These are phyloP conservation scores for Asterophora lycoperdoides DNA, from an alignment of 768 basidiomycete species.

Conservation along the genomic window DNA sequence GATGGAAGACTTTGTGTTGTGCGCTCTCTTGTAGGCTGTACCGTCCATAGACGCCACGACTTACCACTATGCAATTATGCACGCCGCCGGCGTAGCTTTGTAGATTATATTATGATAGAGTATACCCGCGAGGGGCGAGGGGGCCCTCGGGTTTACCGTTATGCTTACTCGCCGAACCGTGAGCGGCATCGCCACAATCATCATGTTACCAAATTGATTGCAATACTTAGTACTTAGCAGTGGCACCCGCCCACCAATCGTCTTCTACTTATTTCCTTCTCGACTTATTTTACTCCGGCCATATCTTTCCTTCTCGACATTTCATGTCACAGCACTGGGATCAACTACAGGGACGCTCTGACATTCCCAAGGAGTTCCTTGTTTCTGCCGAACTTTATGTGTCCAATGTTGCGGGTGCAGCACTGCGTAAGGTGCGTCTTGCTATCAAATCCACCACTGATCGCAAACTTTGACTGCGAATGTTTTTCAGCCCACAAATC, in stretches of 20 bases:
- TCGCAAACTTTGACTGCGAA: constrained; percentile 9
- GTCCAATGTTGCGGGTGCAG: constrained; percentile 44
- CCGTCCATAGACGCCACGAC: no score
- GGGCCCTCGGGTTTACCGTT: no score
- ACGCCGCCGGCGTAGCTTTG: no score
- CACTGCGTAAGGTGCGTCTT: constrained; percentile 52
- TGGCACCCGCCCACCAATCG: neutral
- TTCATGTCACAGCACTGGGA: constrained; percentile 34
- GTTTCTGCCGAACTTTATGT: constrained; percentile 62
- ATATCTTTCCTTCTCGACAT: neutral
- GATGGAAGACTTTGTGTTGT: no score
- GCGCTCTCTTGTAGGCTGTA: no score
- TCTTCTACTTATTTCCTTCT: neutral
- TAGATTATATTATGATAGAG: no score
- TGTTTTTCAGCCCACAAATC: constrained; percentile 34
- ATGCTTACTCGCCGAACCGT: no score
- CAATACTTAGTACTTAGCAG: no score
- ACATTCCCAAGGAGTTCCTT: constrained; percentile 46
- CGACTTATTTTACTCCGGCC: no score
- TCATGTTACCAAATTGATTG: neutral
- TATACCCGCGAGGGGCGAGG: no score
- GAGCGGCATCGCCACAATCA: constrained; percentile 14
- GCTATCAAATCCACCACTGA: neutral
- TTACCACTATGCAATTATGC: no score
- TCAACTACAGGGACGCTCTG: constrained; percentile 16